Conservation (phyloP, 2,329 filamentous ascomycete species). For the Hymenoscyphus salicellus region DNA sequence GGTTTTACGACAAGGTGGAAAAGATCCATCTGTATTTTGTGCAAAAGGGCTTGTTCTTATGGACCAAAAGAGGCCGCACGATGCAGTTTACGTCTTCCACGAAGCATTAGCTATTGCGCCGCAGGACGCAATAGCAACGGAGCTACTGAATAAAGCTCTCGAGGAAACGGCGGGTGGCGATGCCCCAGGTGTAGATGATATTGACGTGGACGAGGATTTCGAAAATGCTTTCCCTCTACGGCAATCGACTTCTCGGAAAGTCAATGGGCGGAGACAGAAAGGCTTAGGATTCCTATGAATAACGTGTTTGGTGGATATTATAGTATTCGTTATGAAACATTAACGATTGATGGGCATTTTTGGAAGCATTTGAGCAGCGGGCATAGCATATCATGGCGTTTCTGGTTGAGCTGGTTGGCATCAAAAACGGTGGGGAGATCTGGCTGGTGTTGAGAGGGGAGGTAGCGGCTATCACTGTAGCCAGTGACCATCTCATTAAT, state of each 20-base stretch:
- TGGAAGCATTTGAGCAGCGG: not conserved
- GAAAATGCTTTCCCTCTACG: conserved; percentile 38
- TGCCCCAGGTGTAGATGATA: conserved; percentile 31
- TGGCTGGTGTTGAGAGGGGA: not conserved
- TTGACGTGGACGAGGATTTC: conserved; percentile 52
- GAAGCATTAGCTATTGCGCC: conserved; percentile 76
- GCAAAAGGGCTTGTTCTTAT: conserved; percentile 82
- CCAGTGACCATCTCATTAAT: not conserved
- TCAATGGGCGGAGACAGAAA: not conserved
- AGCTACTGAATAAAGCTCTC: conserved; percentile 70
- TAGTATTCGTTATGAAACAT: not conserved
- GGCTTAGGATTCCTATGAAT: conserved; percentile 1
- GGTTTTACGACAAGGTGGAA: conserved; percentile 77
- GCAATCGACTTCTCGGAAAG: not conserved
- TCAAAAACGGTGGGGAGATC: not conserved
- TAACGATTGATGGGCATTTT: conserved; percentile 1
- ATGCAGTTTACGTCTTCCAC: conserved; percentile 79
- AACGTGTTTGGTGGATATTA: not conserved
- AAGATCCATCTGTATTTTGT: conserved; percentile 73
- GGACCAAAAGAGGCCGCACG: conserved; percentile 69
- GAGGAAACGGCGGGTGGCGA: conserved; percentile 53
- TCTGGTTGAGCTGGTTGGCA: not conserved
- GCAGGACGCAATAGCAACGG: conserved; percentile 77
- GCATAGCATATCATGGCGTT: conserved; percentile 1
- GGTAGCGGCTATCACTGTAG: not conserved